phyloP scores from a whole-genome alignment of 2,329 filamentous ascomycete genomes.

The Zymoseptoria crescenta region DNA sequence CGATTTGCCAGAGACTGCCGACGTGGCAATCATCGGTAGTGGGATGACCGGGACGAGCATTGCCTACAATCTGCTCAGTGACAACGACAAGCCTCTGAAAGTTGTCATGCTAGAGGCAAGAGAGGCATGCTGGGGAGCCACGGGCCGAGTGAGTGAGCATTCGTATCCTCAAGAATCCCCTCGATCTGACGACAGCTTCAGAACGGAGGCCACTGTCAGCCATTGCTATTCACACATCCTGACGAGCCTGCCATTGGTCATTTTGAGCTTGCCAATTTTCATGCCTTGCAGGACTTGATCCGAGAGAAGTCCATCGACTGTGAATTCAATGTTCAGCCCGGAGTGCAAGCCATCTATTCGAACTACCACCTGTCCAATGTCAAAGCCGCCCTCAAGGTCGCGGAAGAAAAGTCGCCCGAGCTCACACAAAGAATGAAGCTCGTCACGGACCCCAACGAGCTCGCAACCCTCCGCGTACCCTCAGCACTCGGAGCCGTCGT shows the following conservation, averaged over 20 bases:
- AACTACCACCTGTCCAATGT: conserved; percentile 48
- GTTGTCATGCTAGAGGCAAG: conserved; percentile 69
- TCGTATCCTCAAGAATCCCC: not conserved
- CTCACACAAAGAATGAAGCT: conserved; percentile 41
- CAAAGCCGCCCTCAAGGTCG: conserved; percentile 41
- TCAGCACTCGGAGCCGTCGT: conserved; percentile 56
- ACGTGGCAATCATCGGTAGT: conserved; percentile 65
- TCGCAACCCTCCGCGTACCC: conserved; percentile 47
- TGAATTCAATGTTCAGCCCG: conserved; percentile 58
- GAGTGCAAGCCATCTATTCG: conserved; percentile 57
- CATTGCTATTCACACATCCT: conserved; percentile 55
- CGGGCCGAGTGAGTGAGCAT: conserved; percentile 55
- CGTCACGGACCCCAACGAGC: conserved; percentile 34
- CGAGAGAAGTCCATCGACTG: conserved; percentile 53
- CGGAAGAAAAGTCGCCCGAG: conserved; percentile 48
- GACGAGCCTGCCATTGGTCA: conserved; percentile 49
- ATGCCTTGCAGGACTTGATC: conserved; percentile 52
- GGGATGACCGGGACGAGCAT: conserved; percentile 71
- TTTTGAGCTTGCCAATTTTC: conserved; percentile 66
- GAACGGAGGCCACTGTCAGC: conserved; percentile 62
- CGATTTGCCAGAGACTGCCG: conserved; percentile 53
- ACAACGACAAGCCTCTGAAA: conserved; percentile 39
- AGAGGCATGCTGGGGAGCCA: conserved; percentile 77
- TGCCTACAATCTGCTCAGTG: conserved; percentile 45
- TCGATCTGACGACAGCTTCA: conserved; percentile 14